Evolutionary conservation across 1,284 basidiomycete genomes (phyloP).

Genomic region (Apiotrichum gracile): DNA sequence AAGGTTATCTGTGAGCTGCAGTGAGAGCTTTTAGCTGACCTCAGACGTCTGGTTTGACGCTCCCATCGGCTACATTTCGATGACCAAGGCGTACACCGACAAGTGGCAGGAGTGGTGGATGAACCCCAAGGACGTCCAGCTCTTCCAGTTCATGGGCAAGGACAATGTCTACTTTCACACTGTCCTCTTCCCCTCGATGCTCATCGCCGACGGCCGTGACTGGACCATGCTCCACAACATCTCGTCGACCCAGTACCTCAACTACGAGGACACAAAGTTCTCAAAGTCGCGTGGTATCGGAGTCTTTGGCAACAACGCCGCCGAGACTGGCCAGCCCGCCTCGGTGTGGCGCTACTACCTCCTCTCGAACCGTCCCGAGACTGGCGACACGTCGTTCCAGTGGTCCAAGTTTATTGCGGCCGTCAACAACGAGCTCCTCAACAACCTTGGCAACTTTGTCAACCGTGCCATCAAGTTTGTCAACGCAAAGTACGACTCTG

Average conservation of each 20-base stretch:
- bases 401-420: slow-evolving; percentile 93
- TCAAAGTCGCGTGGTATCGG: slow-evolving; percentile 75
- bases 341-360: slow-evolving; percentile 98
- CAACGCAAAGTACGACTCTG: slow-evolving; percentile 73
- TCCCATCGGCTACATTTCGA: slow-evolving; percentile 94
- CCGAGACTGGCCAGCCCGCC: slow-evolving; percentile 83
- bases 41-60: slow-evolving; percentile 95
- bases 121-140: slow-evolving; percentile 79
- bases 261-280: slow-evolving; percentile 99
- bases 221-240: slow-evolving; percentile 96
- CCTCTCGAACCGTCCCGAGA: slow-evolving; percentile 87
- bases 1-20: slow-evolving; percentile 85
- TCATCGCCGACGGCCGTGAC: slow-evolving; percentile 78
- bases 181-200: slow-evolving; percentile 86
- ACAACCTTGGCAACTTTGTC: slow-evolving; percentile 98
- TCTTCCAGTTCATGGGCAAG: slow-evolving; percentile 99
- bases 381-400: slow-evolving; percentile 89
- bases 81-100: slow-evolving; percentile 90
- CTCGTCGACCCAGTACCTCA: slow-evolving; percentile 94
- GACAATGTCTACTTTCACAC: slow-evolving; percentile 86
- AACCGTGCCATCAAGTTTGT: slow-evolving; percentile 92
- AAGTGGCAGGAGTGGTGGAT: slow-evolving; percentile 99
- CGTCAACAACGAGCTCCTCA: slow-evolving; percentile 90
- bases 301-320: slow-evolving; percentile 93
- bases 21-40: slow-evolving; percentile 17